These are phyloP conservation scores for Malassezia yamatoensis DNA, from an alignment of 1,284 basidiomycete genomes.

Conservation along the genomic window DNA sequence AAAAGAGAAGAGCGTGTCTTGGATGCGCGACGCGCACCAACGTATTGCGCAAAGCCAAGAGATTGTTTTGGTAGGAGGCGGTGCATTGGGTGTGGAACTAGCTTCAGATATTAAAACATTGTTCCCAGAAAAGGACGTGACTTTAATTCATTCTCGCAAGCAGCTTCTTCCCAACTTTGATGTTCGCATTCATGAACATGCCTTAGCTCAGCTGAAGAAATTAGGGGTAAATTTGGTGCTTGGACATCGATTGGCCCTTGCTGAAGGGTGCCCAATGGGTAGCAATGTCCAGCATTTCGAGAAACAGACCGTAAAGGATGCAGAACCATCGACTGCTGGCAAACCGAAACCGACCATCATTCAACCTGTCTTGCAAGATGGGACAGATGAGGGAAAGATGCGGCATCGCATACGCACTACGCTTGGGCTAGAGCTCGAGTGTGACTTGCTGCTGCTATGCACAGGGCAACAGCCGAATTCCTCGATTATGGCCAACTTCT, in stretches of 20 bases:
- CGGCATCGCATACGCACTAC: constrained; percentile 36
- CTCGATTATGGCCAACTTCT: constrained; percentile 36
- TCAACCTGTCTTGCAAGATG: not conserved
- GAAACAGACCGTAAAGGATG: not conserved
- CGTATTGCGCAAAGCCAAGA: constrained; percentile 31
- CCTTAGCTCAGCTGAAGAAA: constrained; percentile 27
- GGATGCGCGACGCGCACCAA: constrained; percentile 36
- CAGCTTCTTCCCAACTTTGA: constrained; percentile 47
- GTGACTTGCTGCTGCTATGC: constrained; percentile 43
- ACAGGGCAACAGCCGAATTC: constrained; percentile 46
- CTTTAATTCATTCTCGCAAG: constrained; percentile 40
- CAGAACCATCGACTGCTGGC: not conserved
- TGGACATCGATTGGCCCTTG: constrained; percentile 39
- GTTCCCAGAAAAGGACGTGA: constrained; percentile 32
- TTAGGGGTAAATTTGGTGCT: constrained; percentile 43
- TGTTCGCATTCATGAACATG: constrained; percentile 34
- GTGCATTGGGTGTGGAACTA: constrained; percentile 43
- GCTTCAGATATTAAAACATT: constrained; percentile 41
- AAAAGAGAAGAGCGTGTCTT: constrained; percentile 32
- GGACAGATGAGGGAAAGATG: not conserved
- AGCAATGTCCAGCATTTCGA: constrained; percentile 24
- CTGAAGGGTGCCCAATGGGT: constrained; percentile 41
- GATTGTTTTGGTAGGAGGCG: constrained; percentile 44
- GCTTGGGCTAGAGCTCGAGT: constrained; percentile 34
- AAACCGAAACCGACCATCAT: not conserved